Conservation (phyloP, 192 early-diverging fungal species). For the Oehlia diaphana region DNA sequence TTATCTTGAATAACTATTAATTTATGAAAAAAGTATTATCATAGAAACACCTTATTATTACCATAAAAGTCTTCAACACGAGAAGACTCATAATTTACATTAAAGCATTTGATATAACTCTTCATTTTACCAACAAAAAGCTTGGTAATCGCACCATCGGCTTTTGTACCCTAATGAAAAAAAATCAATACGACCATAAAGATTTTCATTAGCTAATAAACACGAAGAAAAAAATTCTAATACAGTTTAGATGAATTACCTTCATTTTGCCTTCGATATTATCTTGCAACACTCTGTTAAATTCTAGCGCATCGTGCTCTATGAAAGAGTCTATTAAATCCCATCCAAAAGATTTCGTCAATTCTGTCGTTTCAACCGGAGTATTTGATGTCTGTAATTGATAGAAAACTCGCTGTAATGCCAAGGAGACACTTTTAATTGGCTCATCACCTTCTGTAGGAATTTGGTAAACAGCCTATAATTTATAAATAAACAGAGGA, state of each 20-base stretch:
- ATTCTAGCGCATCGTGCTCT: slow-evolving; percentile 99
- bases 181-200: neutral
- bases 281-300: slow-evolving; percentile 96
- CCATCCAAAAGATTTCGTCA: slow-evolving; percentile 99
- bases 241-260: slow-evolving; percentile 39
- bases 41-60: slow-evolving; percentile 27
- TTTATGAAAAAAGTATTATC: neutral
- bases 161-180: slow-evolving; percentile 69
- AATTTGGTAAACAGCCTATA: slow-evolving; percentile 80
- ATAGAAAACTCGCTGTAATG: slow-evolving; percentile 95
- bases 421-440: slow-evolving; percentile 81
- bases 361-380: slow-evolving; percentile 89
- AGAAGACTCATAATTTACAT: slow-evolving; percentile 94
- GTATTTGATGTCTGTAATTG: slow-evolving; percentile 71
- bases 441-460: slow-evolving; percentile 89
- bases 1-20: neutral
- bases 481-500: neutral
- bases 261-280: slow-evolving; percentile 98
- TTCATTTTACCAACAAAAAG: slow-evolving; percentile 99
- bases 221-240: neutral
- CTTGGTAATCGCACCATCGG: slow-evolving; percentile 86
- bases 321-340: slow-evolving; percentile 90
- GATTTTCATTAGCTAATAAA: neutral
- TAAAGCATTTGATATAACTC: slow-evolving; percentile 94
- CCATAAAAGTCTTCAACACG: slow-evolving; percentile 94